Conservation (phyloP, 2,329 filamentous ascomycete genomes). For the Alternaria gaisen region DNA sequence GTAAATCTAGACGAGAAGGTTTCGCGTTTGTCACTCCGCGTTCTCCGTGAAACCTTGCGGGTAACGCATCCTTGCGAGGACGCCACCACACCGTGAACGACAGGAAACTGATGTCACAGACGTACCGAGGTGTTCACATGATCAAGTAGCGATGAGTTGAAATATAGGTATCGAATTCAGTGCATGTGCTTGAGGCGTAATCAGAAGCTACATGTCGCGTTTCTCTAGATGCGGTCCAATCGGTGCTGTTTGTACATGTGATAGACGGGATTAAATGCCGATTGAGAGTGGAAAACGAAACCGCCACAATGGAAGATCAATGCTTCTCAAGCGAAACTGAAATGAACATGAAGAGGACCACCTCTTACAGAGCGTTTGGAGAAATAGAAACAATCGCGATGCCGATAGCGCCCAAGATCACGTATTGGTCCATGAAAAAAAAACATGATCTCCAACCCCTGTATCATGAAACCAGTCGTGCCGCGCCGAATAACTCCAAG, state of each 20-base stretch:
- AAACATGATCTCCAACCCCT: slow-evolving; percentile 3
- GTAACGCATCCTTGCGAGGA: slow-evolving; percentile 19
- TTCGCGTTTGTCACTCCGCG: slow-evolving; percentile 13
- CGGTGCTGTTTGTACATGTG: slow-evolving; percentile 28
- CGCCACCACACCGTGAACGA: slow-evolving; percentile 8
- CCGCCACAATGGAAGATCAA: slow-evolving; percentile 5
- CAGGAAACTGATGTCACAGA: slow-evolving; percentile 1
- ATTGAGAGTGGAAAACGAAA: slow-evolving; percentile 5
- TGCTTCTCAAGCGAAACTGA: background rate
- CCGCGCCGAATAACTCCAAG: slow-evolving; percentile 11
- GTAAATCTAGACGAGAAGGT: slow-evolving; percentile 8
- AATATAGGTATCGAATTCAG: slow-evolving; percentile 11
- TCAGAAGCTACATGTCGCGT: slow-evolving; percentile 8
- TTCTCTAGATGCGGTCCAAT: slow-evolving; percentile 8
- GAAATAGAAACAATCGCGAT: background rate
- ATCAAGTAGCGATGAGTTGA: slow-evolving; percentile 5
- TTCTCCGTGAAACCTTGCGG: slow-evolving; percentile 22
- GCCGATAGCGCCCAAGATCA: slow-evolving; percentile 1
- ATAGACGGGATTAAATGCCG: slow-evolving; percentile 12
- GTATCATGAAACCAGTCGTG: slow-evolving; percentile 8
- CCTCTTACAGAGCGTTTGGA: background rate
- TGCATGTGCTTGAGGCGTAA: slow-evolving; percentile 11
- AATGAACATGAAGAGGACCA: slow-evolving; percentile 1
- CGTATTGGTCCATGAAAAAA: background rate
- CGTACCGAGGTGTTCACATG: background rate